phyloP scores from a whole-genome alignment of 2,329 filamentous ascomycete genomes.

The Calonectria hongkongensis region DNA sequence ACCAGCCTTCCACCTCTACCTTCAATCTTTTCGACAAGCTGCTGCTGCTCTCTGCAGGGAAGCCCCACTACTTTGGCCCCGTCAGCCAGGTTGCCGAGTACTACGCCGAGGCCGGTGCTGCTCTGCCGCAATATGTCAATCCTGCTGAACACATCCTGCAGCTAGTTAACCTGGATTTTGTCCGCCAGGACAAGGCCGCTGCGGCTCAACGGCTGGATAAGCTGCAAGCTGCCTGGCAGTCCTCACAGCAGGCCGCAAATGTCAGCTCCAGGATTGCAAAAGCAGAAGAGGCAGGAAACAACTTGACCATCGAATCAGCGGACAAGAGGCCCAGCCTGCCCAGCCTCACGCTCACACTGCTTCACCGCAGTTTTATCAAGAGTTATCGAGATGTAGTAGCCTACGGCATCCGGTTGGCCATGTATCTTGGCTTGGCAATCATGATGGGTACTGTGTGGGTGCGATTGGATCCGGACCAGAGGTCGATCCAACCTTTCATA shows the following conservation, averaged over 20 bases:
- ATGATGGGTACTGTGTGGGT: slow-evolving; percentile 95
- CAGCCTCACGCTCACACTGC: slow-evolving; percentile 76
- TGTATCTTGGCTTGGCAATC: slow-evolving; percentile 85
- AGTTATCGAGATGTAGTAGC: slow-evolving; percentile 88
- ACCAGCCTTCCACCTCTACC: slow-evolving; percentile 87
- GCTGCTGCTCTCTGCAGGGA: slow-evolving; percentile 82
- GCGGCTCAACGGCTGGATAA: slow-evolving; percentile 61
- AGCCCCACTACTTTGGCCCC: slow-evolving; percentile 83
- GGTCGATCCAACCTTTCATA: slow-evolving; percentile 86
- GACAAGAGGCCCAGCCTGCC: slow-evolving; percentile 65
- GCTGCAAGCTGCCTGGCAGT: slow-evolving; percentile 54
- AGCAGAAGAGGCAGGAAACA: slow-evolving; percentile 56
- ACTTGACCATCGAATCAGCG: slow-evolving; percentile 41
- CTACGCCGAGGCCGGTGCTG: slow-evolving; percentile 76
- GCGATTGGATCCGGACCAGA: slow-evolving; percentile 79
- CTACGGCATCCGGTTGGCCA: slow-evolving; percentile 87
- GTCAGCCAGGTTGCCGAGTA: slow-evolving; percentile 75
- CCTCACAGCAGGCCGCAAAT: slow-evolving; percentile 46
- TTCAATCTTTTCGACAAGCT: slow-evolving; percentile 89
- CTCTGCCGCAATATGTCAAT: slow-evolving; percentile 82
- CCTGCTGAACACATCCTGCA: slow-evolving; percentile 89
- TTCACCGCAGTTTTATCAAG: slow-evolving; percentile 89
- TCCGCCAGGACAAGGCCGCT: slow-evolving; percentile 64
- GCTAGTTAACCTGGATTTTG: slow-evolving; percentile 86
- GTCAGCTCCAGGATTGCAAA: slow-evolving; percentile 51